Evolutionary conservation across 345 rosid genomes (phyloP).

Genomic region (Arabis hirsuta): DNA sequence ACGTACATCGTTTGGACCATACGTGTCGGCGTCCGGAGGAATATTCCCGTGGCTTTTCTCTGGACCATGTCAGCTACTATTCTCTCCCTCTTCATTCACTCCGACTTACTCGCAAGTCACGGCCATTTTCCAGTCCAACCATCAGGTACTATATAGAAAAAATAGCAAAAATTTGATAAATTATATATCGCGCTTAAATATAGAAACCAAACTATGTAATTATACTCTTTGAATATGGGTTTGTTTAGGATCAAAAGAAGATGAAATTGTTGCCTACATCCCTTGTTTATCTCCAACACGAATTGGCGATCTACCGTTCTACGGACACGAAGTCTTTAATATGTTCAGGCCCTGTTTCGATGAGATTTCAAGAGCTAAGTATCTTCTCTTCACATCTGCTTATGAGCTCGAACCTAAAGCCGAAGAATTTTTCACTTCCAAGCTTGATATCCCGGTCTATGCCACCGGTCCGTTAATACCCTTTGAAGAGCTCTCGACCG

Average conservation of each 20-base stretch:
- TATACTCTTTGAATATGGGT: not conserved
- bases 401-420: constrained; percentile 56
- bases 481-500: constrained; percentile 11
- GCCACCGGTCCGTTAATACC: constrained; percentile 54
- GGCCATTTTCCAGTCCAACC: constrained; percentile 40
- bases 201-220: no score
- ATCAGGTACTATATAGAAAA: constrained; percentile 39
- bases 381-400: constrained; percentile 53
- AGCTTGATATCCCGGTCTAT: constrained; percentile 42
- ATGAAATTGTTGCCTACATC: constrained; percentile 43
- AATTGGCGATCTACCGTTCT: constrained; percentile 39
- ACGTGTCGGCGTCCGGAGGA: constrained; percentile 44
- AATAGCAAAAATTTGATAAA: not conserved
- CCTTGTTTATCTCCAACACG: constrained; percentile 45
- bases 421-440: constrained; percentile 41
- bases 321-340: not conserved
- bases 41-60: constrained; percentile 60
- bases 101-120: constrained; percentile 36
- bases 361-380: constrained; percentile 52
- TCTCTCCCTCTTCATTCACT: constrained; percentile 43
- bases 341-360: constrained; percentile 34
- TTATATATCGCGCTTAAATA: no score
- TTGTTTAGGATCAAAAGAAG: constrained; percentile 36
- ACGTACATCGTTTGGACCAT: constrained; percentile 46
- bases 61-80: constrained; percentile 52